Evolutionary conservation across 2,329 filamentous ascomycete genomes (phyloP).

Genomic region (Fusarium avenaceum): DNA sequence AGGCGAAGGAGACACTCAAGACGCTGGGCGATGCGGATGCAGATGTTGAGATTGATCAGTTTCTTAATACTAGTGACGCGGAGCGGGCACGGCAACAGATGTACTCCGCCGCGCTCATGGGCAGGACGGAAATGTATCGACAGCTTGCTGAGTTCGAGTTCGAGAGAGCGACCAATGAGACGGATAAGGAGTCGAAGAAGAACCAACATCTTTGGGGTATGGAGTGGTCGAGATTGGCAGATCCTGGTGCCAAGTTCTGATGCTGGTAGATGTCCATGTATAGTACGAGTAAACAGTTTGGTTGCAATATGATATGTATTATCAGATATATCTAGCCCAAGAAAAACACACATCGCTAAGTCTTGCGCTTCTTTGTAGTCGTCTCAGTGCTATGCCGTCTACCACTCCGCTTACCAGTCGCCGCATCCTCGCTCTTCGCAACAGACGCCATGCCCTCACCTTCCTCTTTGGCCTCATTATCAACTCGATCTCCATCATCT

Average conservation of each 20-base stretch:
- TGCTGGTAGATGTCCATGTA: too few species aligned
- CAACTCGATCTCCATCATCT: conserved; percentile 45
- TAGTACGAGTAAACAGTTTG: not conserved
- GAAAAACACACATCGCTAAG: not conserved
- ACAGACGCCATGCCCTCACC: conserved; percentile 33
- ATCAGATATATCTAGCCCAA: not conserved
- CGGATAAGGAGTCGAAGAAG: conserved; percentile 25
- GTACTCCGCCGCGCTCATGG: conserved; percentile 47
- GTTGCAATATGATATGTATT: not conserved
- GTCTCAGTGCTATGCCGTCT: conserved; percentile 26
- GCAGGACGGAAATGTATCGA: conserved; percentile 46
- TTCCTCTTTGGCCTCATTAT: conserved; percentile 35
- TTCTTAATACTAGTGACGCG: conserved; percentile 42
- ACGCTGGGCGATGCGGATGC: conserved; percentile 45
- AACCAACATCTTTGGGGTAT: conserved; percentile 51
- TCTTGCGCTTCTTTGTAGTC: conserved; percentile 49
- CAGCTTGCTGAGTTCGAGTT: conserved; percentile 51
- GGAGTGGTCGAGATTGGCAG: conserved; percentile 54
- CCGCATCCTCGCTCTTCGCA: conserved; percentile 5
- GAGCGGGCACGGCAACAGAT: conserved; percentile 46
- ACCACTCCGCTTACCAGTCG: conserved; percentile 45
- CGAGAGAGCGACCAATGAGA: conserved; percentile 38
- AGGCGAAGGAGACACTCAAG: conserved; percentile 47
- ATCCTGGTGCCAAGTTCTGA: conserved; percentile 45
- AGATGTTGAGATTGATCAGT: conserved; percentile 47